These are phyloP conservation scores for Neofusicoccum parvum DNA, from an alignment of 2,329 filamentous ascomycete genomes.

Conservation along the genomic window DNA sequence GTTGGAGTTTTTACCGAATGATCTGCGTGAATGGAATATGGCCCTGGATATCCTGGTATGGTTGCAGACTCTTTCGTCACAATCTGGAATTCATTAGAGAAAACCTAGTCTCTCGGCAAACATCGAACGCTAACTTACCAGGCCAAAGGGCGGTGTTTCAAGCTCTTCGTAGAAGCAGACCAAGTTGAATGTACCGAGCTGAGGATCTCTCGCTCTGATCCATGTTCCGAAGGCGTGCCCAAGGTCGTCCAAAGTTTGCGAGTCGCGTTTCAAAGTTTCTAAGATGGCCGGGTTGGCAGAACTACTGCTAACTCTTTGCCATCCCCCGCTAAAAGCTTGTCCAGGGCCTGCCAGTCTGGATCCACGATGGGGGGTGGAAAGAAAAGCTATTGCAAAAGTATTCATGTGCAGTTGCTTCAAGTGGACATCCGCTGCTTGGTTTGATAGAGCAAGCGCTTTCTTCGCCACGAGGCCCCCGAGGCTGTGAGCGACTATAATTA, in stretches of 20 bases:
- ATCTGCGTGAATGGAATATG: neutral
- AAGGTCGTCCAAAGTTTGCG: neutral
- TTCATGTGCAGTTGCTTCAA: neutral
- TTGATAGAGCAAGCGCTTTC: neutral
- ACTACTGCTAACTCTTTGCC: neutral
- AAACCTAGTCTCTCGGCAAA: neutral
- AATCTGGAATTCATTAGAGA: neutral
- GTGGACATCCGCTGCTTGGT: neutral
- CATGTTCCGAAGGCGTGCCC: neutral
- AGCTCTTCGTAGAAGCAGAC: neutral
- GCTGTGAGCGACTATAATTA: slow-evolving; percentile 20
- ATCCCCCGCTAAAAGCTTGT: neutral
- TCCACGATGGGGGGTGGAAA: slow-evolving; percentile 24
- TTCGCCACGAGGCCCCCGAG: slow-evolving; percentile 21
- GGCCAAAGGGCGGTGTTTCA: neutral
- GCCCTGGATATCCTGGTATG: neutral
- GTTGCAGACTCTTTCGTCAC: neutral
- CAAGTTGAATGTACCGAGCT: neutral
- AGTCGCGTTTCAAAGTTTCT: neutral
- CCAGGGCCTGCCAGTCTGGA: no score
- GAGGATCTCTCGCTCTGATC: neutral
- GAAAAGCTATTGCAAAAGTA: slow-evolving; percentile 20
- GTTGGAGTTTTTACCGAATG: neutral
- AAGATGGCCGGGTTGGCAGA: neutral
- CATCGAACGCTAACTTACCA: neutral